Evolutionary conservation across 2,329 filamentous ascomycete species (phyloP).

Genomic region (Cadophora luteo-olivacea): DNA sequence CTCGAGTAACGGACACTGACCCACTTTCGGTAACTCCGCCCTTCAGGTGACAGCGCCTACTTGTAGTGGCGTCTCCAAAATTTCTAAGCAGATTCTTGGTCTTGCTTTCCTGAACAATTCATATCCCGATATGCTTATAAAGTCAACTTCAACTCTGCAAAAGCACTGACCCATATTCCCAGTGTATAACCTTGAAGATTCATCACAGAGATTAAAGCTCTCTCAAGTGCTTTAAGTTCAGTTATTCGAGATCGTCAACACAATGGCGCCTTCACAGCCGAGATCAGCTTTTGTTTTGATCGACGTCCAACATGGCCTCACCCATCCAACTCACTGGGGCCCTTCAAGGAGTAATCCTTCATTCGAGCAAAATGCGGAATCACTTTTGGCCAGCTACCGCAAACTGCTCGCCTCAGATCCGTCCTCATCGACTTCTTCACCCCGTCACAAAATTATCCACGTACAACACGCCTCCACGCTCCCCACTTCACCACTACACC

Average conservation of each 20-base stretch:
- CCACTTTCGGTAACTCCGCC: slow-evolving; percentile 7
- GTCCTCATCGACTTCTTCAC: slow-evolving; percentile 41
- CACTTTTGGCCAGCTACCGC: slow-evolving; percentile 48
- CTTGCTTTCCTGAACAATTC: background rate
- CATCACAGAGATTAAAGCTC: too few species aligned
- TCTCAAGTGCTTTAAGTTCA: background rate
- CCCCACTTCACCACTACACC: slow-evolving; percentile 47
- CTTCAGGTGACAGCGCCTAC: slow-evolving; percentile 4
- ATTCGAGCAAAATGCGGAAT: slow-evolving; percentile 51
- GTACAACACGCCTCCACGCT: slow-evolving; percentile 51
- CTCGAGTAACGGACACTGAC: background rate
- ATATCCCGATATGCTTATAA: background rate
- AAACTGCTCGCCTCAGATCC: slow-evolving; percentile 47
- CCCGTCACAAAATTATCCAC: slow-evolving; percentile 49
- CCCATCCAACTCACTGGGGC: slow-evolving; percentile 49
- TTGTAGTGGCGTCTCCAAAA: background rate
- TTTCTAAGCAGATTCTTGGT: background rate
- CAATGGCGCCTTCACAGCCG: slow-evolving; percentile 6
- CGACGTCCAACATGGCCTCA: slow-evolving; percentile 54
- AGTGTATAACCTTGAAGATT: too few species aligned
- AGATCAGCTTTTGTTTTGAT: slow-evolving; percentile 54
- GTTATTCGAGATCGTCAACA: background rate
- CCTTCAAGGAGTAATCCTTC: slow-evolving; percentile 51
- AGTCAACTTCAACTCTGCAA: background rate
- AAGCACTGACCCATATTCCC: too few species aligned